These are phyloP conservation scores for Backusella tuberculispora DNA, from an alignment of 192 early-diverging fungal species.

Conservation along the genomic window DNA sequence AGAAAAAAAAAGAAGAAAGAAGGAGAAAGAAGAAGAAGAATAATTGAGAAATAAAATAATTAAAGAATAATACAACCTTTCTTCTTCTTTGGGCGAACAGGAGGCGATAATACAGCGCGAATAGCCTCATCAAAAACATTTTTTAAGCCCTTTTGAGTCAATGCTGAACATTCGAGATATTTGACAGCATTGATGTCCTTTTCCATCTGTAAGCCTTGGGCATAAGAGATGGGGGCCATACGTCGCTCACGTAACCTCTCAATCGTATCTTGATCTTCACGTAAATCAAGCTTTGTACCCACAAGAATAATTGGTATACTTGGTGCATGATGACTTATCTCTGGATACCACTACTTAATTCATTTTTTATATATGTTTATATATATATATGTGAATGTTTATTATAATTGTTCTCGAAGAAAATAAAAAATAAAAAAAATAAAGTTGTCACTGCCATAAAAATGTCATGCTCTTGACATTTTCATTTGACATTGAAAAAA, in stretches of 20 bases:
- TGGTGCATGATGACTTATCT: conserved; percentile 87
- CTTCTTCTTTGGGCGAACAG: conserved; percentile 52
- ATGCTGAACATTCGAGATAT: conserved; percentile 90
- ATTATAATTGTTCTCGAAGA: too few relatives aligned
- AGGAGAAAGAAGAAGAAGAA: too few relatives aligned
- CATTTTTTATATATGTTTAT: conserved; percentile 65
- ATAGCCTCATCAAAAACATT: conserved; percentile 94
- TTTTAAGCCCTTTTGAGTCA: conserved; percentile 92
- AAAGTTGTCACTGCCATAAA: too few relatives aligned
- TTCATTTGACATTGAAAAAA: neutral
- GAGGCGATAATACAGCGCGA: conserved; percentile 75
- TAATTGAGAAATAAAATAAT: neutral
- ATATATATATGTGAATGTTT: neutral
- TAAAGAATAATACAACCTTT: conserved; percentile 71
- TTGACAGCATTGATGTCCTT: conserved; percentile 81
- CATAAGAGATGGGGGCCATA: conserved; percentile 78
- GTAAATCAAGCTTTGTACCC: conserved; percentile 91
- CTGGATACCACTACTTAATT: conserved; percentile 75
- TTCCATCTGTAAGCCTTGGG: conserved; percentile 74
- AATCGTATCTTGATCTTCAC: conserved; percentile 80
- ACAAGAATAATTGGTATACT: conserved; percentile 83
- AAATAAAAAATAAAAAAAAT: too few relatives aligned
- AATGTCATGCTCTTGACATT: neutral
- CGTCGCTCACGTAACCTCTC: conserved; percentile 76
- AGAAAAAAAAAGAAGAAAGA: too few relatives aligned